Evolutionary conservation across 345 rosid genomes (phyloP), one percentile per base, ranked within the genome.

Genomic region (Noccaea caerulescens): DNA sequence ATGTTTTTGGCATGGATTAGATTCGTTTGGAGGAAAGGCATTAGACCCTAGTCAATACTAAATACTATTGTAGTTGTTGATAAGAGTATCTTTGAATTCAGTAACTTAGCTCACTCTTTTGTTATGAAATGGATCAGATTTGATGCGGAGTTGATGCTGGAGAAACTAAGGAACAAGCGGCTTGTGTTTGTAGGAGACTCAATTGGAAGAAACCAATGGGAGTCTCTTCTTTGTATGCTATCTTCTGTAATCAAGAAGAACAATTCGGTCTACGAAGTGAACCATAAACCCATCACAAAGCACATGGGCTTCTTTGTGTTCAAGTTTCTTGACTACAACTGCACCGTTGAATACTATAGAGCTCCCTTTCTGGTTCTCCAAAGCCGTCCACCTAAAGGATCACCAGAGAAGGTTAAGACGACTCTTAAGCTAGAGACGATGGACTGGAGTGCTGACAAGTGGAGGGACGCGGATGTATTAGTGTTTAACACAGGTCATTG

Each of bases 201-300:
- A 0, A 86, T 93, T 12, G 98, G 98, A 44, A 89, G 98, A 78
- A 93, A 93, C 78, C 97, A 93, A 66, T 93, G 96, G 96, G 98
- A 93, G 81, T 93, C 97, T 23, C 85, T 93, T 25, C 82, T 93
- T 23, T 93, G 98, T 83, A 56, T 93, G 86, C 71, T 93, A 8
- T 82, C 98, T 69, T 87, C 94, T 73, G 92, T 75, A 4, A 70
- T 93, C 47, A 68, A 82, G 10, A 67, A 86, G 62, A 82, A 82
- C 71, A 78, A 68, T 42, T 86, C 84, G 0, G 82, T 91, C 38
- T 93, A 86, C 58, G 98, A 93, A 91, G 90, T 89, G 78, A 86
- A 93, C 57, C 90, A 92, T 14, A 86, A 66, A 73, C 91, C 96
- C 30, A 93, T 93, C 37, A 88, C 96, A 6, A 93, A 89, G 88